Evolutionary conservation across 495 filamentous ascomycete species (phyloP).

Genomic region (Annulohypoxylon nitens): DNA sequence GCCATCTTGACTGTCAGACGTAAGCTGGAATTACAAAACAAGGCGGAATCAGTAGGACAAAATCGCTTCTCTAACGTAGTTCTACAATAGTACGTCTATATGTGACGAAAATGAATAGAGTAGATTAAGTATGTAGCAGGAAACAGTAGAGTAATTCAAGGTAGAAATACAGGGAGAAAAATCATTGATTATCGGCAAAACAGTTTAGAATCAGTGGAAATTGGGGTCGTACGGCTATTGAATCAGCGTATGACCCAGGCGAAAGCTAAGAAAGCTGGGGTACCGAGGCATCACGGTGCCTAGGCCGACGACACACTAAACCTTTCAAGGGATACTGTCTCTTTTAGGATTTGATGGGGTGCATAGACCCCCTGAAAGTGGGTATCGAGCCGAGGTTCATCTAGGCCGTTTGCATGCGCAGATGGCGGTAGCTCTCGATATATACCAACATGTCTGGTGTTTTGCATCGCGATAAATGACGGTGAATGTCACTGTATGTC

Average conservation of each 20-base stretch:
- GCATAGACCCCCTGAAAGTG: slow-evolving; percentile 2
- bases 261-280: slow-evolving; percentile 22
- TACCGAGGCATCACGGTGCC: slow-evolving; percentile 37
- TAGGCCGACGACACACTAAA: not conserved
- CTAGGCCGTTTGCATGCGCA: slow-evolving; percentile 7
- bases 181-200: slow-evolving; percentile 25
- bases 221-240: slow-evolving; percentile 15
- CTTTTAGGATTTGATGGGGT: slow-evolving; percentile 5
- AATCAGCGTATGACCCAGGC: not conserved
- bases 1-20: slow-evolving; percentile 70
- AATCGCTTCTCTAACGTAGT: not conserved
- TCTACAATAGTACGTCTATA: not conserved
- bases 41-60: not conserved
- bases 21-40: slow-evolving; percentile 4
- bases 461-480: not conserved
- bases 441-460: not conserved
- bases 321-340: slow-evolving; percentile 1
- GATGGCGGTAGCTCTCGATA: not conserved
- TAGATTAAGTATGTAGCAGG: slow-evolving; percentile 36
- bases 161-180: slow-evolving; percentile 6
- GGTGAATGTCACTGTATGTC: not conserved
- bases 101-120: slow-evolving; percentile 21
- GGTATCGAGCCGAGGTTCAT: slow-evolving; percentile 32
- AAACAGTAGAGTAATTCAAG: slow-evolving; percentile 3
- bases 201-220: slow-evolving; percentile 30